Evolutionary conservation across 768 basidiomycete species (phyloP), one percentile per base, ranked within the genome.

Genomic region (Lactarius deliciosus): DNA sequence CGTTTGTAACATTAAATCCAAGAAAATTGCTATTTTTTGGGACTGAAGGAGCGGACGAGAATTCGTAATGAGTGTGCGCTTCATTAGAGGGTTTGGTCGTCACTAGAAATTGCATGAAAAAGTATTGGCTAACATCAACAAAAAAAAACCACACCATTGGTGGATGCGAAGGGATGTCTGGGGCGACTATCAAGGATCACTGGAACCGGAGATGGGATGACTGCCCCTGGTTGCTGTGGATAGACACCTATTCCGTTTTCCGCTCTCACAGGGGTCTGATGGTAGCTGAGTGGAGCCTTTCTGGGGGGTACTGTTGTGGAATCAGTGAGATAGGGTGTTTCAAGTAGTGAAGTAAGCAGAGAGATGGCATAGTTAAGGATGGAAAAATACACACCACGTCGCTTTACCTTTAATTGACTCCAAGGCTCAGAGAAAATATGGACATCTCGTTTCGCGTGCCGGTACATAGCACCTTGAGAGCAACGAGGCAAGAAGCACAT

Each of bases 271-370:
- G 54, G 18, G 20, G 50, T 36, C 40, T 25, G 28, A 38, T 10
- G 3, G 25, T 43, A 11, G 40, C 47, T 38, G 32, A 30, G 30
- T 40, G 50, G 36, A 50, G 62, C 41, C 4, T 45, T 67, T 20
- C 50, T 64, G 25, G 59, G 57, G 18, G 57, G 20, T 28, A 38
- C 54, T 25, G 57, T 32, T 57, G 60, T 60, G 11, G 50, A 13
- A 50, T 11, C 22, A 50, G 47, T 50, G 57, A 50, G 30, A 57
- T 30, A 11, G n/a, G n/a, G 28, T 34, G 18, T 34, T 53, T 50
- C 5, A 22, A 50, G 22, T 13, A 8, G 28, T 25, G 13, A 16
- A 2, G n/a, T 22, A 16, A 43, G 34, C 20, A 58, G 53, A 34
- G 36, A 13, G 8, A 28, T 25, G 16, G 6, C 10, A 47, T 20